These are phyloP conservation scores for Cokeromyces recurvatus DNA, from an alignment of 371 early-diverging fungal species.

Conservation along the genomic window DNA sequence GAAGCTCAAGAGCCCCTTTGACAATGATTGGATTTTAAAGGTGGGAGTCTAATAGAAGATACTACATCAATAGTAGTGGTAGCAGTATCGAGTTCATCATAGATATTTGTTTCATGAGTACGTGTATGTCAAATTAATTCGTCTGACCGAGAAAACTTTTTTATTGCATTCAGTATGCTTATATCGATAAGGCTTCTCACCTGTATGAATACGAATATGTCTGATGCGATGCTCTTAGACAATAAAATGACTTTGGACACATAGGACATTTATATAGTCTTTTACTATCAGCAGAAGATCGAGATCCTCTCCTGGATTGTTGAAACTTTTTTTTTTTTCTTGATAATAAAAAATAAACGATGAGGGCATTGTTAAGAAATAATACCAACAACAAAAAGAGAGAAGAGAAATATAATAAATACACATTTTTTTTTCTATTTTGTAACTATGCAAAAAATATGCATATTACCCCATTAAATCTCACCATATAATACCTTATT, in stretches of 20 bases:
- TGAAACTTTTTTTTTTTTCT: not conserved
- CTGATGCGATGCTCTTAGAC: slow-evolving; percentile 71
- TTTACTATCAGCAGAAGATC: too few relatives aligned
- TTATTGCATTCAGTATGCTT: slow-evolving; percentile 64
- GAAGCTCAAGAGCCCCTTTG: too few relatives aligned
- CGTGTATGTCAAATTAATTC: slow-evolving; percentile 74
- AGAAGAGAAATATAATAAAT: not conserved
- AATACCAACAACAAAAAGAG: too few relatives aligned
- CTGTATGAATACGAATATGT: slow-evolving; percentile 83
- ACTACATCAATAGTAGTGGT: too few relatives aligned
- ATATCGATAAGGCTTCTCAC: slow-evolving; percentile 81
- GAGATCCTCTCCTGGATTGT: too few relatives aligned
- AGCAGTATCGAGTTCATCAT: too few relatives aligned
- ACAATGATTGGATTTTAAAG: too few relatives aligned
- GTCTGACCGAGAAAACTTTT: slow-evolving; percentile 79
- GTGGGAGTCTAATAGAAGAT: too few relatives aligned
- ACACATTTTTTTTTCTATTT: not conserved
- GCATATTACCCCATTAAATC: too few relatives aligned
- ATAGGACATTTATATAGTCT: slow-evolving; percentile 53
- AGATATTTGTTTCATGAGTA: slow-evolving; percentile 54
- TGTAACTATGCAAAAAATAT: too few relatives aligned
- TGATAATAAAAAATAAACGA: not conserved
- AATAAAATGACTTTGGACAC: slow-evolving; percentile 53
- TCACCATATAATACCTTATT: too few relatives aligned
- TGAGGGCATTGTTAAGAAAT: not conserved